Percentiles rank a stretch among this genome's conserved stretches.
phyloP scores from a whole-genome alignment of 352 stramenopile species.

The Phytophthora pisi region DNA sequence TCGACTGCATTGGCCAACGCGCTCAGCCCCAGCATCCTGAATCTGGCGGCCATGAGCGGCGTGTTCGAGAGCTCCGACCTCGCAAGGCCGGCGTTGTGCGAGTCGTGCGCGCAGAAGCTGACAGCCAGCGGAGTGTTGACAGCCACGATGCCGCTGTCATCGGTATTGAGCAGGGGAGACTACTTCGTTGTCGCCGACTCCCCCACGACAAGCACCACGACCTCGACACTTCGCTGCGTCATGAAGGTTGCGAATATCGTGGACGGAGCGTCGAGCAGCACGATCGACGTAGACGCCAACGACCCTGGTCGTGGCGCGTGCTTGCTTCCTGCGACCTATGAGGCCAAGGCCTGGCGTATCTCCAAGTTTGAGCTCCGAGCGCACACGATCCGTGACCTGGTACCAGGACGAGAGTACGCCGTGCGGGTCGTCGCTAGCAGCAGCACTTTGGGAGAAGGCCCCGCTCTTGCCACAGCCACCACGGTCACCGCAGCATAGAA shows the following conservation, averaged over 20 bases:
- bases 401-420: slow-evolving; percentile 74
- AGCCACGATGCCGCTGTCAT: slow-evolving; percentile 41
- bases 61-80: slow-evolving; percentile 37
- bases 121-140: slow-evolving; percentile 38
- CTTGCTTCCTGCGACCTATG: slow-evolving; percentile 52
- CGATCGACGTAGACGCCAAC: slow-evolving; percentile 34
- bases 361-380: slow-evolving; percentile 72
- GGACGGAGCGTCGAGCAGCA: slow-evolving; percentile 7
- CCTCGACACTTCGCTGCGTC: slow-evolving; percentile 48
- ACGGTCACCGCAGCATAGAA: slow-evolving; percentile 23
- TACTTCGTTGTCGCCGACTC: slow-evolving; percentile 79
- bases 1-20: slow-evolving; percentile 38
- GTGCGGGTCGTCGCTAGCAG: slow-evolving; percentile 54
- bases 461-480: slow-evolving; percentile 26
- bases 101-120: slow-evolving; percentile 66
- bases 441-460: slow-evolving; percentile 46
- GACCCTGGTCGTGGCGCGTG: slow-evolving; percentile 39
- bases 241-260: slow-evolving; percentile 35
- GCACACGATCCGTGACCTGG: slow-evolving; percentile 58
- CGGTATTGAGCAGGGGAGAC: slow-evolving; percentile 22
- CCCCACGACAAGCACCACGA: slow-evolving; percentile 13
- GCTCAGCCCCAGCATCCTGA: slow-evolving; percentile 37
- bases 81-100: slow-evolving; percentile 45
- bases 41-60: slow-evolving; percentile 47
- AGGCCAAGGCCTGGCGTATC: slow-evolving; percentile 58